A percentile compares a stretch with the other conserved stretches of the same genome.
phyloP scores from a whole-genome alignment of 805 yeast species.

The Metschnikowia chrysomelidarum region DNA sequence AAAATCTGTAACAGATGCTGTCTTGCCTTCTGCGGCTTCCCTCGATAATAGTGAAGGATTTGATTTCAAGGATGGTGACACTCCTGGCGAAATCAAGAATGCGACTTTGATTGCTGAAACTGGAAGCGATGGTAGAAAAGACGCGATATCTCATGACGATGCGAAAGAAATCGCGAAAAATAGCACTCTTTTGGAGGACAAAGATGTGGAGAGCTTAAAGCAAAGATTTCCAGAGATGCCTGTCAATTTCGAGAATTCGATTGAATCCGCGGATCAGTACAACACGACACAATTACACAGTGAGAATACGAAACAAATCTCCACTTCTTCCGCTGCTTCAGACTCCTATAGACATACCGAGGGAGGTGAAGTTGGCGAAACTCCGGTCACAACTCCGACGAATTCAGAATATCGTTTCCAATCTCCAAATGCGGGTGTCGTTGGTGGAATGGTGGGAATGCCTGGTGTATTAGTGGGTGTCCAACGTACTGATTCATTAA shows the following conservation, averaged over 20 bases:
- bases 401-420: constrained; percentile 49
- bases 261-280: neutral
- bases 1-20: neutral
- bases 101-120: too few species aligned
- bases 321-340: constrained; percentile 32
- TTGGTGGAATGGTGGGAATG: constrained; percentile 42
- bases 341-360: constrained; percentile 27
- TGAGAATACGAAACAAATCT: constrained; percentile 14
- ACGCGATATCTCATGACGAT: too few species aligned
- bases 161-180: too few species aligned
- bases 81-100: too few species aligned
- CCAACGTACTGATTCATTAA: constrained; percentile 73
- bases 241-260: constrained; percentile 20
- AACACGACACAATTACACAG: neutral
- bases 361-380: constrained; percentile 35
- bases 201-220: constrained; percentile 9
- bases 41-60: constrained; percentile 10
- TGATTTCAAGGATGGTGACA: constrained; percentile 18
- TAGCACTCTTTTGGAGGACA: constrained; percentile 2
- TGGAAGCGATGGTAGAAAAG: too few species aligned
- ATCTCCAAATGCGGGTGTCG: constrained; percentile 29
- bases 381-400: constrained; percentile 49
- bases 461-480: constrained; percentile 45
- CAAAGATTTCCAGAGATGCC: constrained; percentile 36
- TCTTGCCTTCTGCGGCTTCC: constrained; percentile 29